Conservation (phyloP, 2,329 filamentous ascomycete genomes). For the Scopulariopsis brevicaulis region DNA sequence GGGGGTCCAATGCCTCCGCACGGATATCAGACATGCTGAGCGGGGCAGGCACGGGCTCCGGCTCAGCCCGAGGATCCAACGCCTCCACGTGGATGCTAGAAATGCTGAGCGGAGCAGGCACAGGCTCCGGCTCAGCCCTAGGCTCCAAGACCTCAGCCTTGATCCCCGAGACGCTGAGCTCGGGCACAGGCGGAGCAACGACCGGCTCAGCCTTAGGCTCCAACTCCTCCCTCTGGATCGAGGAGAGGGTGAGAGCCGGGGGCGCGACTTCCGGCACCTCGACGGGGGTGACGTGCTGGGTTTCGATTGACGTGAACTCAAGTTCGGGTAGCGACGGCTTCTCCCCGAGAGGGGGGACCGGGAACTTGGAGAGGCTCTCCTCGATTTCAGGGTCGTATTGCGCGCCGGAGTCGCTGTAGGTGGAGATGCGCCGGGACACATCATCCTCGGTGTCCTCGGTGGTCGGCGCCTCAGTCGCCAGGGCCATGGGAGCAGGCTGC, state of each 20-base stretch:
- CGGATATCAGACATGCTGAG: slow-evolving; percentile 11
- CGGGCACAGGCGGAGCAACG: slow-evolving; percentile 9
- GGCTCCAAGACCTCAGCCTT: neutral
- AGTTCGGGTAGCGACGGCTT: slow-evolving; percentile 18
- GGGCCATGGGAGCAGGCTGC: slow-evolving; percentile 29
- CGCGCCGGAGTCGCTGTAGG: slow-evolving; percentile 40
- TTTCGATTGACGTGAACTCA: slow-evolving; percentile 30
- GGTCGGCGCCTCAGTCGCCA: slow-evolving; percentile 20
- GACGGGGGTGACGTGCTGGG: slow-evolving; percentile 29
- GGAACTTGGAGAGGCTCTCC: slow-evolving; percentile 41
- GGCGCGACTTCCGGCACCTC: slow-evolving; percentile 3
- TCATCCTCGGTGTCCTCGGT: slow-evolving; percentile 8
- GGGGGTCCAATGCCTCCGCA: slow-evolving; percentile 10
- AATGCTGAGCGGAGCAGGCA: slow-evolving; percentile 6
- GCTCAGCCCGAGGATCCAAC: neutral
- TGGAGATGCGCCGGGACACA: slow-evolving; percentile 8
- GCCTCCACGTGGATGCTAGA: neutral
- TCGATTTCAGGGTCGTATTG: slow-evolving; percentile 39
- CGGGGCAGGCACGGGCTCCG: slow-evolving; percentile 8
- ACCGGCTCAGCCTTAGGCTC: slow-evolving; percentile 15
- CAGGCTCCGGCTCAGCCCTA: neutral
- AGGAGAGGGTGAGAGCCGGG: slow-evolving; percentile 12
- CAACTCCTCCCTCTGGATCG: slow-evolving; percentile 12
- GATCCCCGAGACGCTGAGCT: slow-evolving; percentile 1
- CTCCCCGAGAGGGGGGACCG: slow-evolving; percentile 30